These are phyloP conservation scores for Coniochaeta sp. DNA, from an alignment of 2,329 filamentous ascomycete genomes.

Conservation along the genomic window DNA sequence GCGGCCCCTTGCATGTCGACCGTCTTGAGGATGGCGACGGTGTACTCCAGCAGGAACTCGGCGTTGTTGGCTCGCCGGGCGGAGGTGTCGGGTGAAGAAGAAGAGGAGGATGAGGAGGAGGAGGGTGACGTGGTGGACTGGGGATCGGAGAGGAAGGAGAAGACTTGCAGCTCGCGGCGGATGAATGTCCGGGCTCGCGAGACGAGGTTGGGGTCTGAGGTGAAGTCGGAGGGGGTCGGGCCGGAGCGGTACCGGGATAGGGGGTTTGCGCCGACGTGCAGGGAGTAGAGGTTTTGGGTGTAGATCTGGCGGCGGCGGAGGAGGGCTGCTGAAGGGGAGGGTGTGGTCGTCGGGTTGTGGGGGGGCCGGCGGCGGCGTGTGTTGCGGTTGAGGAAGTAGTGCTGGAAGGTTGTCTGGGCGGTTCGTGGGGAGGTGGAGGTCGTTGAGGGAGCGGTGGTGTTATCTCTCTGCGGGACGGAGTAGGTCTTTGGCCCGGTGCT, in stretches of 20 bases:
- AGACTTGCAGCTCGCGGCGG: slow-evolving; percentile 75
- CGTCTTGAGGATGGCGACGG: slow-evolving; percentile 74
- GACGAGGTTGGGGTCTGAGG: slow-evolving; percentile 56
- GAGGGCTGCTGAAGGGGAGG: slow-evolving; percentile 29
- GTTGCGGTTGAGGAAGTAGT: slow-evolving; percentile 1
- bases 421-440: not conserved
- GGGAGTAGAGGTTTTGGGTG: slow-evolving; percentile 60
- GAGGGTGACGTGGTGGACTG: not conserved
- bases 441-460: not conserved
- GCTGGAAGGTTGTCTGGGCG: not conserved
- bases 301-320: slow-evolving; percentile 66
- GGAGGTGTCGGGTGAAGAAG: not conserved
- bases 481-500: slow-evolving; percentile 44
- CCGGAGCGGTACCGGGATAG: slow-evolving; percentile 58
- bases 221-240: slow-evolving; percentile 60
- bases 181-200: slow-evolving; percentile 76
- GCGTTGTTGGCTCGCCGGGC: slow-evolving; percentile 51
- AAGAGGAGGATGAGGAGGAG: not conserved
- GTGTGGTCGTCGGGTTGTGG: slow-evolving; percentile 10
- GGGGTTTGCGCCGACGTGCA: slow-evolving; percentile 75
- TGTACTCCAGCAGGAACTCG: slow-evolving; percentile 81
- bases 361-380: not conserved
- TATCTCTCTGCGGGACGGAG: slow-evolving; percentile 25
- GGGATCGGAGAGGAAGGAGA: slow-evolving; percentile 52
- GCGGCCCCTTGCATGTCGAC: slow-evolving; percentile 73